A percentile compares a stretch with the other conserved stretches of the same genome.
These are phyloP conservation scores for Hypoxylon sp. DNA, from an alignment of 2,329 filamentous ascomycete genomes.

Conservation along the genomic window DNA sequence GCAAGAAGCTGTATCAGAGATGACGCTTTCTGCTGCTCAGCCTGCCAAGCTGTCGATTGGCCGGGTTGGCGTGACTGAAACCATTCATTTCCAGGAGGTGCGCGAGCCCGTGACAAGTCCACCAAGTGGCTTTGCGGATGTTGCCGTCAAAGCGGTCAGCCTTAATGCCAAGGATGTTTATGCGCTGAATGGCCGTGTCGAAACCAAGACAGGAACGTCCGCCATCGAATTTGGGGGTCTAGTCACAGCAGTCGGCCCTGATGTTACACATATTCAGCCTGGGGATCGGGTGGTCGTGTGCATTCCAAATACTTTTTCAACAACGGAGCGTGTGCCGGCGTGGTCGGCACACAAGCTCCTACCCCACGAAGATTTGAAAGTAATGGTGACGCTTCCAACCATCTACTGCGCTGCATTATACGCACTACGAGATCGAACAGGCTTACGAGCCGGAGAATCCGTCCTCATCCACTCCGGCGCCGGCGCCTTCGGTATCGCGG, in stretches of 20 bases:
- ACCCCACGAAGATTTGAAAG: slow-evolving; percentile 29
- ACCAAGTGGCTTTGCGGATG: slow-evolving; percentile 14
- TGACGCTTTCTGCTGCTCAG: not conserved
- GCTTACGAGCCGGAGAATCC: slow-evolving; percentile 39
- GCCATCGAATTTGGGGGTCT: slow-evolving; percentile 40
- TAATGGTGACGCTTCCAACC: slow-evolving; percentile 35
- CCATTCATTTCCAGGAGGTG: slow-evolving; percentile 36
- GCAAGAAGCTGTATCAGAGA: not conserved
- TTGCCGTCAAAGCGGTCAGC: slow-evolving; percentile 27
- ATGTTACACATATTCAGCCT: slow-evolving; percentile 3
- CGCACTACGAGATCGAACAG: slow-evolving; percentile 42
- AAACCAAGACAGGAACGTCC: slow-evolving; percentile 32
- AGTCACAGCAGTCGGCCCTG: slow-evolving; percentile 33
- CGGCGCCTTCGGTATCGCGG: slow-evolving; percentile 48
- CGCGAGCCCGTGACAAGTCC: not conserved
- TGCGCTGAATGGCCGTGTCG: slow-evolving; percentile 40
- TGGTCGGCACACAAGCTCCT: slow-evolving; percentile 37
- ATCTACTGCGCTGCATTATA: slow-evolving; percentile 46
- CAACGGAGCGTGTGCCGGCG: slow-evolving; percentile 36
- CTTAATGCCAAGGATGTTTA: slow-evolving; percentile 43
- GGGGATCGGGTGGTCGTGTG: slow-evolving; percentile 42
- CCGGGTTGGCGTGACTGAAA: slow-evolving; percentile 23
- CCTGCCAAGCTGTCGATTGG: slow-evolving; percentile 25
- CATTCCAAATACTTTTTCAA: slow-evolving; percentile 38
- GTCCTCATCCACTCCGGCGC: slow-evolving; percentile 49